Evolutionary conservation across 2,329 filamentous ascomycete species (phyloP).

Genomic region (Cercospora brassicicola): DNA sequence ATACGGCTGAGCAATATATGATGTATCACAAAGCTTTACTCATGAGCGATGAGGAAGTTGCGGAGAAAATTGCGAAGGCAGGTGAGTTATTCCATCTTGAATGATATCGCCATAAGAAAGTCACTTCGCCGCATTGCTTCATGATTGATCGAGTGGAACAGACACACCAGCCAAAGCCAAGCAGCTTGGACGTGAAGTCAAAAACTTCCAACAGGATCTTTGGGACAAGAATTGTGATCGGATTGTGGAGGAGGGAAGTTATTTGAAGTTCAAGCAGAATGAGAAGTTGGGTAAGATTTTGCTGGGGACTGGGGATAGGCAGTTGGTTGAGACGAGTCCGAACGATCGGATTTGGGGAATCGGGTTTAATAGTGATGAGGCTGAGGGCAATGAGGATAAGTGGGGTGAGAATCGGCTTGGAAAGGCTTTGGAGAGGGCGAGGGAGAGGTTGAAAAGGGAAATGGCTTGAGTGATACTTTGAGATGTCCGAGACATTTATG

Average conservation of each 20-base stretch:
- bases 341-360: conserved; percentile 41
- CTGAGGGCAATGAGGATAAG: conserved; percentile 31
- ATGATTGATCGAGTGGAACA: not conserved
- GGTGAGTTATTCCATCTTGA: not conserved
- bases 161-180: conserved; percentile 33
- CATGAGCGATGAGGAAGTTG: conserved; percentile 36
- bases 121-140: not conserved
- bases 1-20: conserved; percentile 37
- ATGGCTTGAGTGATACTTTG: not conserved
- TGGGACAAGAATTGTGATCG: conserved; percentile 35
- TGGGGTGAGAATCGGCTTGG: conserved; percentile 41
- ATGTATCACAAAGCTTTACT: conserved; percentile 42
- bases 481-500: not conserved
- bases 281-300: conserved; percentile 33
- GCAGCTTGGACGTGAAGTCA: conserved; percentile 37
- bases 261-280: conserved; percentile 40
- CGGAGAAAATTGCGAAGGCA: conserved; percentile 31
- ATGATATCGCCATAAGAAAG: too few species aligned
- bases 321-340: conserved; percentile 41
- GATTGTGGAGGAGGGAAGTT: conserved; percentile 39
- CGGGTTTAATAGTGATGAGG: conserved; percentile 38
- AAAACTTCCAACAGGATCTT: conserved; percentile 35
- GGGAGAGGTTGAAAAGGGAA: conserved; percentile 26
- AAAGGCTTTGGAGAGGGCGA: conserved; percentile 40
- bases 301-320: conserved; percentile 36